Percentiles rank a stretch among this genome's conserved stretches.
phyloP scores from a whole-genome alignment of 73 alveolate species.

The Paramecium octaurelia region DNA sequence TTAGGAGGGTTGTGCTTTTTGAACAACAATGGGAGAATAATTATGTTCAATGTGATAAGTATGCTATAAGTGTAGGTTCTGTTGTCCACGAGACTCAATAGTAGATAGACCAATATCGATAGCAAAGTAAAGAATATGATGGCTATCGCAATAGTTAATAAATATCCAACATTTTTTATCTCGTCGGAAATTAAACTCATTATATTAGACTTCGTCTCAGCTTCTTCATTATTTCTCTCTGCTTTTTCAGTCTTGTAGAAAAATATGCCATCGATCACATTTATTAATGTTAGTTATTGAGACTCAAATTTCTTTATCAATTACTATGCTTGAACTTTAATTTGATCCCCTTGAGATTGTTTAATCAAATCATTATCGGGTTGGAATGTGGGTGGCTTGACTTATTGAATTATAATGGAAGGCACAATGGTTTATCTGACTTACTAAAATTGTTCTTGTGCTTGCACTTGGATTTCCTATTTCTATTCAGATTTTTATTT shows the following conservation, averaged over 20 bases:
- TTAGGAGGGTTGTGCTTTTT: neutral
- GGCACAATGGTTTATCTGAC: neutral
- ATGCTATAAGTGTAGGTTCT: neutral
- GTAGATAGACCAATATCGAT: neutral
- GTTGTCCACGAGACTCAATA: neutral
- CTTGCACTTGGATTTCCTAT: neutral
- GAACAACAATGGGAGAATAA: neutral
- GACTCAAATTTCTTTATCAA: neutral
- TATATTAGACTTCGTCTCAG: neutral
- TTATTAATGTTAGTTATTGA: neutral
- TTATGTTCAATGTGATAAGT: neutral
- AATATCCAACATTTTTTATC: neutral
- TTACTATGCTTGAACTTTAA: neutral
- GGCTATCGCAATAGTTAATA: neutral
- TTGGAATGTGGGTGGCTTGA: neutral
- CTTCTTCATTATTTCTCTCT: neutral
- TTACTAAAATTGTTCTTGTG: neutral
- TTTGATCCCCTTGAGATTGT: neutral
- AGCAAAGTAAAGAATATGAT: neutral
- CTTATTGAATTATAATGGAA: neutral
- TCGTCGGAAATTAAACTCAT: neutral
- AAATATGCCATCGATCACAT: neutral
- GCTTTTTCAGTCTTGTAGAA: neutral
- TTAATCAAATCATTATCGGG: neutral
- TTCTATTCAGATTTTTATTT: constrained; percentile 18